phyloP scores from a whole-genome alignment of 345 rosid species.

The Citrus australasica region DNA sequence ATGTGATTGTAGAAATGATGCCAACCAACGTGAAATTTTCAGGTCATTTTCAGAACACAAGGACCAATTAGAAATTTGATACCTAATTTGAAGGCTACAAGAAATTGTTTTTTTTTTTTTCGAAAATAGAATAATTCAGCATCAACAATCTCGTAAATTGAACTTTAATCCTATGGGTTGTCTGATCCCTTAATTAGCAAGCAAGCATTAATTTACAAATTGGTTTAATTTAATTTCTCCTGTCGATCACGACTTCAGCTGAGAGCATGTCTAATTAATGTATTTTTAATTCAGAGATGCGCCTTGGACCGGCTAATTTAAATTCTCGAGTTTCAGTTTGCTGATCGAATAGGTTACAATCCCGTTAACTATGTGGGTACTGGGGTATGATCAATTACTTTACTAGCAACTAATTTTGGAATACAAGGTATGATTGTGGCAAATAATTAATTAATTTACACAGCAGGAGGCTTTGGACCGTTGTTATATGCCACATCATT shows the following conservation, averaged over 20 bases:
- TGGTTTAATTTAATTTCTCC: constrained; percentile 20
- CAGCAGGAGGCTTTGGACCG: neutral
- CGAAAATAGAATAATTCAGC: neutral
- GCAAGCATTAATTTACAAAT: constrained; percentile 10
- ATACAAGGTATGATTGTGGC: neutral
- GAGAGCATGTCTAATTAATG: constrained; percentile 12
- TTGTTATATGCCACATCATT: neutral
- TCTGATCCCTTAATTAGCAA: constrained; percentile 5
- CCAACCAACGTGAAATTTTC: too few relatives aligned
- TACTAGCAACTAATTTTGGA: neutral
- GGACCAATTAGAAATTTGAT: too few relatives aligned
- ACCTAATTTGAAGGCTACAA: too few relatives aligned
- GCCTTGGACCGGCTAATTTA: neutral
- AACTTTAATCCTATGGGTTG: constrained; percentile 17
- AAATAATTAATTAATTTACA: neutral
- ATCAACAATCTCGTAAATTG: constrained; percentile 14
- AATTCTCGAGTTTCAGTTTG: neutral
- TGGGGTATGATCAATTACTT: neutral
- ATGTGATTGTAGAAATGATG: too few relatives aligned
- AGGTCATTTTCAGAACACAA: too few relatives aligned
- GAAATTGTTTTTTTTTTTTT: neutral
- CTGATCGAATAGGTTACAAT: constrained; percentile 23
- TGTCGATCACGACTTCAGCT: constrained; percentile 27
- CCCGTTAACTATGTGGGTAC: constrained; percentile 12
- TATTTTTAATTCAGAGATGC: constrained; percentile 5